Conservation (phyloP, 1,284 basidiomycete genomes). For the Vanrija humicola region DNA sequence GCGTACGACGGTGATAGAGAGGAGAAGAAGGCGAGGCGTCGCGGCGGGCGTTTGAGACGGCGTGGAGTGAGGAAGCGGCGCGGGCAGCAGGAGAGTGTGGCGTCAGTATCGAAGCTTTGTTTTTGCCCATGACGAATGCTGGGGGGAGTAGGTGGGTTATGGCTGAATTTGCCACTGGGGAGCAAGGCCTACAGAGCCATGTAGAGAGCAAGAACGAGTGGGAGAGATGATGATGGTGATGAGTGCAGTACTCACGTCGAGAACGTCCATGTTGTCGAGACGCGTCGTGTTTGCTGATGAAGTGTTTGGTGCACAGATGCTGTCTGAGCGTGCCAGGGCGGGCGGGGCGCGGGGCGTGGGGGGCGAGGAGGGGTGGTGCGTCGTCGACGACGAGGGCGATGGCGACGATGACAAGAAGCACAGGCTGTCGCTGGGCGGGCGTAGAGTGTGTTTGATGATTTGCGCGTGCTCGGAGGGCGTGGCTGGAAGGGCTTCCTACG, state of each 20-base stretch:
- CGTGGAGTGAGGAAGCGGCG: background rate
- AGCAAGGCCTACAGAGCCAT: background rate
- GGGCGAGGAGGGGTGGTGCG: no score
- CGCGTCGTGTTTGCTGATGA: background rate
- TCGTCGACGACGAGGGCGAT: no score
- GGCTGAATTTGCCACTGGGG: background rate
- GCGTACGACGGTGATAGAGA: background rate
- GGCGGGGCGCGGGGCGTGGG: no score
- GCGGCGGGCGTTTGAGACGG: background rate
- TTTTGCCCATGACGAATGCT: no score
- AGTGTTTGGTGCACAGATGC: no score
- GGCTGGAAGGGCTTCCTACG: no score
- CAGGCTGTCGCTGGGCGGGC: no score
- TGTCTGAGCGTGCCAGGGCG: no score
- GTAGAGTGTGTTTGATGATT: no score
- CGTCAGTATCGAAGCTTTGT: no score
- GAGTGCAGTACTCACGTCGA: conserved; percentile 7
- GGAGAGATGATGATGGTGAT: background rate
- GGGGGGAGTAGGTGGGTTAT: background rate
- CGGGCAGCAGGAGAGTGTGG: background rate
- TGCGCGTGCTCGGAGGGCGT: no score
- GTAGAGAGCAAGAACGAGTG: background rate
- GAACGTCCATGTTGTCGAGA: conserved; percentile 9
- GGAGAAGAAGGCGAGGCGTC: background rate
- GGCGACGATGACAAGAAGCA: no score